Conservation (phyloP, 164 flowering plant genomes). For the Kingdonia uniflora region DNA sequence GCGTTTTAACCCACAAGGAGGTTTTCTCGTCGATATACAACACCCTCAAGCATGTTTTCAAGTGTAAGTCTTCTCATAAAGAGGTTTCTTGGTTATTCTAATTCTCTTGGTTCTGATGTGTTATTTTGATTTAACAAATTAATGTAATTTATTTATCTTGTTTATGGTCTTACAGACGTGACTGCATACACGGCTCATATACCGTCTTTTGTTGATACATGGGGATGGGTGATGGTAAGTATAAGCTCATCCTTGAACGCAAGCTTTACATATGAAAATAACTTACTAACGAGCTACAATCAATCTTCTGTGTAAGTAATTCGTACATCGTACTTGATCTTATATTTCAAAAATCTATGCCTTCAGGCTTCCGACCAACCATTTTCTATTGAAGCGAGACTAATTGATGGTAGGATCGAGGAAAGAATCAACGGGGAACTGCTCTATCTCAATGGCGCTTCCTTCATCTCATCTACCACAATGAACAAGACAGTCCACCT, state of each 20-base stretch:
- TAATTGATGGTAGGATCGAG: constrained; percentile 47
- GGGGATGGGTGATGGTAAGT: constrained; percentile 96
- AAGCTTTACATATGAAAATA: background rate
- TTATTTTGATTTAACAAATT: no score
- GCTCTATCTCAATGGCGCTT: constrained; percentile 51
- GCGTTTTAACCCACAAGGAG: constrained; percentile 78
- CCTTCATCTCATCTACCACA: constrained; percentile 47
- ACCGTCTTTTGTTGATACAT: constrained; percentile 85
- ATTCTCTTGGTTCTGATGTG: no score
- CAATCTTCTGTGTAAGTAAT: no score
- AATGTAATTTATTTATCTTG: background rate
- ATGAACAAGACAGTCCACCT: constrained; percentile 53
- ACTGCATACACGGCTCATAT: constrained; percentile 74
- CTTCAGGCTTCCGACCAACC: constrained; percentile 82
- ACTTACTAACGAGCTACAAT: background rate
- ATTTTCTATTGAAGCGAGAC: constrained; percentile 37
- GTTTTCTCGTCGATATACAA: constrained; percentile 88
- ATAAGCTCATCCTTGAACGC: no score
- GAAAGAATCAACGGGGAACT: constrained; percentile 60
- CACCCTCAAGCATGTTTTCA: constrained; percentile 81
- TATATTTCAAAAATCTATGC: no score
- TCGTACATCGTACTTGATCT: no score
- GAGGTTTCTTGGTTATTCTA: no score
- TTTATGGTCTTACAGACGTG: constrained; percentile 44
- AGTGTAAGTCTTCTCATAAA: constrained; percentile 37